Evolutionary conservation across 225 moss, liverwort and hornwort genomes (phyloP).

Genomic region (Takakia lepidozioides): DNA sequence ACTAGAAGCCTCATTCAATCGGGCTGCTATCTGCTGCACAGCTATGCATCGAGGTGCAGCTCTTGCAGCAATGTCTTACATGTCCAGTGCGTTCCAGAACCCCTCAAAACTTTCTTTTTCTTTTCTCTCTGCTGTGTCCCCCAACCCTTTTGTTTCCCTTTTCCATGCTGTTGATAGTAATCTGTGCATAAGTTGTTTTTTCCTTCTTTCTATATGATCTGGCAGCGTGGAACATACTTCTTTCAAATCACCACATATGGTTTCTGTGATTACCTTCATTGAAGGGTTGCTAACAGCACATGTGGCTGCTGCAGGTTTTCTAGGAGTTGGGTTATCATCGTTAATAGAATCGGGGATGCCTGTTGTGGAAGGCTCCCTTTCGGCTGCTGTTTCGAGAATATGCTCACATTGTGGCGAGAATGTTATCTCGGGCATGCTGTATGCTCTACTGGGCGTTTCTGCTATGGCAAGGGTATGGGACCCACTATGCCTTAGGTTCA

Average conservation of each 20-base stretch:
- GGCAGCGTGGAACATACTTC: no score
- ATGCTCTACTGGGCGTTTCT: slow-evolving; percentile 89
- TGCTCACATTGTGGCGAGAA: slow-evolving; percentile 81
- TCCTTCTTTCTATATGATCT: no score
- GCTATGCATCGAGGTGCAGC: slow-evolving; percentile 97
- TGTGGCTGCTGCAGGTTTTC: slow-evolving; percentile 49
- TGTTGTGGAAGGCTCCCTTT: slow-evolving; percentile 42
- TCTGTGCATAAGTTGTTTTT: no score
- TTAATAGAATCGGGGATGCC: slow-evolving; percentile 52
- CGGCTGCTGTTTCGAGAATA: slow-evolving; percentile 52
- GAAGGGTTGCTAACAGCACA: no score
- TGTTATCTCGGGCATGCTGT: slow-evolving; percentile 84
- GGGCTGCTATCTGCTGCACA: slow-evolving; percentile 92
- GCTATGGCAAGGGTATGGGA: slow-evolving; percentile 84
- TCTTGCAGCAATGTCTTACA: slow-evolving; percentile 84
- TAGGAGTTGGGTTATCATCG: slow-evolving; percentile 74
- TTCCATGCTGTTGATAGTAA: no score
- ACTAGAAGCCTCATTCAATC: slow-evolving; percentile 81
- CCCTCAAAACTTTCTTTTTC: not conserved
- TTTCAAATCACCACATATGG: no score
- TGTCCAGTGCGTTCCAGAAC: slow-evolving; percentile 58
- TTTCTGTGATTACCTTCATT: no score
- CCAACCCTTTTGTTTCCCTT: not conserved
- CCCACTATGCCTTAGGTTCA: no score
- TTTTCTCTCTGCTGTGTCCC: not conserved